Evolutionary conservation across 2,329 filamentous ascomycete species (phyloP).

Genomic region (Aspergillus costaricaensis): DNA sequence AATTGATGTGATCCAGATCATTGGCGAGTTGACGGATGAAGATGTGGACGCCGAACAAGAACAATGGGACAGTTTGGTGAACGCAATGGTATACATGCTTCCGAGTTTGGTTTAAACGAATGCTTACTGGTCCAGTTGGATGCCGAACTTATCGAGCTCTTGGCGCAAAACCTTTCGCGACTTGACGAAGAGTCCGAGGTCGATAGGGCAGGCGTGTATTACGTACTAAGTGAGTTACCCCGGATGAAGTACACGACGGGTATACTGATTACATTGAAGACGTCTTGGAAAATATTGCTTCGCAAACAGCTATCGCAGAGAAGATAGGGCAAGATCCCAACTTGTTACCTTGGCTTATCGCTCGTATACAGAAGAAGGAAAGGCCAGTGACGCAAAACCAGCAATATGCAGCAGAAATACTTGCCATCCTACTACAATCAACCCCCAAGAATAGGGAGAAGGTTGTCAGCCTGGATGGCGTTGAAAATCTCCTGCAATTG

Average conservation of each 20-base stretch:
- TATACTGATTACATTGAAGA: constrained; percentile 35
- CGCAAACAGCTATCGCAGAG: constrained; percentile 67
- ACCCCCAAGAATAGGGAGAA: constrained; percentile 65
- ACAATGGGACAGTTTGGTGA: constrained; percentile 77
- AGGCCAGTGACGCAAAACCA: constrained; percentile 79
- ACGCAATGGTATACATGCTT: constrained; percentile 52
- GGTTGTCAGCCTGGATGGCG: constrained; percentile 67
- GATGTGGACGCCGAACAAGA: constrained; percentile 79
- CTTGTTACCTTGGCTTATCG: constrained; percentile 75
- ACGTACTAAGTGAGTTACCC: constrained; percentile 61
- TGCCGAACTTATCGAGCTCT: constrained; percentile 44
- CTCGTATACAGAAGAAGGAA: constrained; percentile 71
- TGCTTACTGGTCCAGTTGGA: constrained; percentile 39
- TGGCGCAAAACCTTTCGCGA: constrained; percentile 65
- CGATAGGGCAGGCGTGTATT: constrained; percentile 84
- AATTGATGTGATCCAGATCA: constrained; percentile 84
- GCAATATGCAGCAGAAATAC: constrained; percentile 88
- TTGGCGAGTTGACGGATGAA: constrained; percentile 89
- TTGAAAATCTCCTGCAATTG: constrained; percentile 79
- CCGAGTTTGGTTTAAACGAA: not conserved
- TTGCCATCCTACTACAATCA: constrained; percentile 84
- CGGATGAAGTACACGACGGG: too few relatives aligned
- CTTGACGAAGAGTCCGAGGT: constrained; percentile 72
- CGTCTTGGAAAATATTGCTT: constrained; percentile 83
- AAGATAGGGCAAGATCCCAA: constrained; percentile 68